phyloP scores from a whole-genome alignment of 129 eudicot genomes.

The Oenanthe sinensis region DNA sequence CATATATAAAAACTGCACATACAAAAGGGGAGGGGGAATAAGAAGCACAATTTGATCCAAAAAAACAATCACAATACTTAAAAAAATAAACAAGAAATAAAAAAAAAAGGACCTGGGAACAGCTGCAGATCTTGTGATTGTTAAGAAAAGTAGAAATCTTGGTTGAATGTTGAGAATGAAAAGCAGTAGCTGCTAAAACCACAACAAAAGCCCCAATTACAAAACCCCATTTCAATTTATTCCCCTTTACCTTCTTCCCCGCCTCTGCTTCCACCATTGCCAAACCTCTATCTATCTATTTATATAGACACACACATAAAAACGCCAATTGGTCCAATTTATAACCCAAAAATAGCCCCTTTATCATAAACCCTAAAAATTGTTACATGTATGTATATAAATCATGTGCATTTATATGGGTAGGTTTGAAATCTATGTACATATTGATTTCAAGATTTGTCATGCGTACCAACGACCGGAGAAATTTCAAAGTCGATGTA shows the following conservation, averaged over 20 bases:
- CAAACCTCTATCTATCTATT: neutral
- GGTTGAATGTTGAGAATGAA: conserved; percentile 25
- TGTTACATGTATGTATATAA: neutral
- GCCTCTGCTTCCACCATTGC: conserved; percentile 45
- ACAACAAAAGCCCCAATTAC: conserved; percentile 35
- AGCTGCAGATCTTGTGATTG: conserved; percentile 34
- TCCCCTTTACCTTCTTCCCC: conserved; percentile 17
- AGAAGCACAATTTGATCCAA: neutral
- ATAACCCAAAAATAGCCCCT: neutral
- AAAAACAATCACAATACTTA: neutral
- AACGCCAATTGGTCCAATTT: neutral
- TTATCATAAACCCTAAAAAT: neutral
- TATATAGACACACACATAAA: neutral
- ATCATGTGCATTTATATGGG: neutral
- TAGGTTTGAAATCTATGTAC: neutral
- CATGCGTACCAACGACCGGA: neutral
- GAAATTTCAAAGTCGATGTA: conserved; percentile 1
- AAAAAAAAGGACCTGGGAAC: conserved; percentile 44
- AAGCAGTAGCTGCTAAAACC: conserved; percentile 29
- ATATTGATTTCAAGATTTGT: neutral
- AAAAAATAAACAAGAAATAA: neutral
- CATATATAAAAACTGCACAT: neutral
- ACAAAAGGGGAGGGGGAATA: neutral
- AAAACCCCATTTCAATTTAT: conserved; percentile 16
- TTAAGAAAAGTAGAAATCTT: conserved; percentile 7